Evolutionary conservation across 2,329 filamentous ascomycete species (phyloP), one percentile per base, ranked within the genome.

Genomic region (Penicillium sp.): DNA sequence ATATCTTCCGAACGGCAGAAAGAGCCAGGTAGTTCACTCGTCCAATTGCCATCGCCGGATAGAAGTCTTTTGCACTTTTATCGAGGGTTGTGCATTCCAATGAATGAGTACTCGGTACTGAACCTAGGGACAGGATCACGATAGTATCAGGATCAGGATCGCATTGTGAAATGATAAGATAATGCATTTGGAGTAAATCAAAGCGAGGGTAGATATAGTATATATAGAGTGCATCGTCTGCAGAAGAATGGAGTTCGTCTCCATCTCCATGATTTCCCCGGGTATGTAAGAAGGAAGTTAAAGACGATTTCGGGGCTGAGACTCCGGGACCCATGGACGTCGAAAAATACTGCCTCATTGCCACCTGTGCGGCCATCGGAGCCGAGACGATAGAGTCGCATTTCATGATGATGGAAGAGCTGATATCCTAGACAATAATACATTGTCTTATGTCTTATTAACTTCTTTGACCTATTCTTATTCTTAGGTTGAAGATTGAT

Each of bases 11-110:
- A 13, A 16, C 9, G 14, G 16, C 31, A 11, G 7, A 18, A 20
- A 18, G 31, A 18, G 14, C 8, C 31, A n/a, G n/a, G n/a, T n/a
- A n/a, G n/a, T n/a, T 32, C 41, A 39, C 13, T 42, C n/a, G 22
- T 48, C 54, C 52, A 55, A 55, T 56, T 53, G 50, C 40, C 38
- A 36, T 40, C 42, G 34, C 44, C 31, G 36, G 46, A 54, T 50
- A 42, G 49, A 23, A n/a, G 14, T 18, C 28, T 14, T 14, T 8
- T 9, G 11, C n/a, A 9, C 4, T 4, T 16, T 18, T 34, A 11
- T 34, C 31, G 28, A 31, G 29, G 16, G n/a, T 32, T 16, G 18
- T 18, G 31, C 31, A 34, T 18, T 34, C 24, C 27, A 11, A 11
- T 5, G 11, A n/a, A 28, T 20, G 10, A 1, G 27, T 11, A 11